phyloP scores from a whole-genome alignment of 352 stramenopile species.

The Pythium dissimile region DNA sequence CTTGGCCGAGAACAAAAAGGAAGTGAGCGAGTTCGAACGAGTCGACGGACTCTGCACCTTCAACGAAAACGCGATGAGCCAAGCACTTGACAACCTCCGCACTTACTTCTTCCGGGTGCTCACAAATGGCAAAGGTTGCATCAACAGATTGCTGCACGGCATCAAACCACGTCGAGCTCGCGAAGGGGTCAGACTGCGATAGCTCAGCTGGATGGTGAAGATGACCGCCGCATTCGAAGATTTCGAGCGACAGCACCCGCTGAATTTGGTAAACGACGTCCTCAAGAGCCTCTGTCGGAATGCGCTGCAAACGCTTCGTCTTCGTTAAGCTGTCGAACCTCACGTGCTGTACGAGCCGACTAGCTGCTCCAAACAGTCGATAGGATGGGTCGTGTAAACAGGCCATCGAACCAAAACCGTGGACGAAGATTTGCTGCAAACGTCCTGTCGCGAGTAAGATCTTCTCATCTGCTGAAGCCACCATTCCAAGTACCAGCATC shows the following conservation, averaged over 20 bases:
- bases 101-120: constrained; percentile 82
- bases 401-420: constrained; percentile 54
- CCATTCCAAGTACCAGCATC: constrained; percentile 62
- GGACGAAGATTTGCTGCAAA: constrained; percentile 45
- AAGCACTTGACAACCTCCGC: constrained; percentile 71
- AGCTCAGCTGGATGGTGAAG: constrained; percentile 13
- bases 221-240: constrained; percentile 67
- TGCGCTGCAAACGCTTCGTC: constrained; percentile 49
- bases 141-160: constrained; percentile 90
- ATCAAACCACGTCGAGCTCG: constrained; percentile 87
- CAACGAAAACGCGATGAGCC: constrained; percentile 57
- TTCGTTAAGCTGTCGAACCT: constrained; percentile 50
- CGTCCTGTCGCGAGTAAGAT: constrained; percentile 63
- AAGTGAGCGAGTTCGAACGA: constrained; percentile 88
- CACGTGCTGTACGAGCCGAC: constrained; percentile 60
- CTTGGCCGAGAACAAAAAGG: constrained; percentile 94
- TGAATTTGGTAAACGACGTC: constrained; percentile 88
- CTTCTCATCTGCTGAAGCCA: constrained; percentile 55
- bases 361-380: constrained; percentile 56
- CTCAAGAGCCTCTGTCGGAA: constrained; percentile 86
- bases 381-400: constrained; percentile 45
- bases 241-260: constrained; percentile 84
- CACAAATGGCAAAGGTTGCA: constrained; percentile 90
- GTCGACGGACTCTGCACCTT: constrained; percentile 55
- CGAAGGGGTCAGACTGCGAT: not conserved